A percentile compares a stretch with the other conserved stretches of the same genome.
Conservation (phyloP, 2,329 filamentous ascomycete genomes). For the Lanzia echinophila region DNA sequence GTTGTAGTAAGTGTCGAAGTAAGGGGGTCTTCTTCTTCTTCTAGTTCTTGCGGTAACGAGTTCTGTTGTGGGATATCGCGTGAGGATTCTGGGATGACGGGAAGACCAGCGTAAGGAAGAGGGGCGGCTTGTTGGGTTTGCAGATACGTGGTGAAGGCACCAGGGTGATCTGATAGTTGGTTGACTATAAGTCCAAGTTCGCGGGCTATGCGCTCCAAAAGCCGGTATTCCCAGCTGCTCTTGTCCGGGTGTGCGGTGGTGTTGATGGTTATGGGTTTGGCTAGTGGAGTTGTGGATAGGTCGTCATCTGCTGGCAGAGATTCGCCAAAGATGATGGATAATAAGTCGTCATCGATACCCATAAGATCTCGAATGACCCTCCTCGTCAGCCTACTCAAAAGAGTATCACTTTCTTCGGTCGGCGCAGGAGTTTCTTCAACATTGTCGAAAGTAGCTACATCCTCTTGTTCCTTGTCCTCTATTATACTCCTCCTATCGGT, state of each 20-base stretch:
- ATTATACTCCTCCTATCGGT: slow-evolving; percentile 35
- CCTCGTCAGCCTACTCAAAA: slow-evolving; percentile 76
- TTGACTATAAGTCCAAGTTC: slow-evolving; percentile 81
- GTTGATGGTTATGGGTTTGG: slow-evolving; percentile 10
- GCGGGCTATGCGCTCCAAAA: slow-evolving; percentile 77
- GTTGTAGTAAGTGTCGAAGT: slow-evolving; percentile 11
- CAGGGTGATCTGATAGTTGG: slow-evolving; percentile 78
- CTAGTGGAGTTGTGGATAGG: slow-evolving; percentile 25
- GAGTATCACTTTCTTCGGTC: slow-evolving; percentile 53
- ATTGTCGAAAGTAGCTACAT: slow-evolving; percentile 26
- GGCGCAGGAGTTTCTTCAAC: slow-evolving; percentile 26
- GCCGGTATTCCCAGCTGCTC: slow-evolving; percentile 63
- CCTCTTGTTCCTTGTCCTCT: slow-evolving; percentile 27
- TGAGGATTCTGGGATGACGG: slow-evolving; percentile 50
- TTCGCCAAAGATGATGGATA: slow-evolving; percentile 85
- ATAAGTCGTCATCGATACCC: slow-evolving; percentile 78
- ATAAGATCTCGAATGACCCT: slow-evolving; percentile 85
- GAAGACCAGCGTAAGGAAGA: slow-evolving; percentile 72
- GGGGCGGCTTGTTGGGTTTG: slow-evolving; percentile 56
- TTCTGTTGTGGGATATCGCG: background rate
- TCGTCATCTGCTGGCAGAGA: slow-evolving; percentile 48
- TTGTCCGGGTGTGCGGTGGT: slow-evolving; percentile 26
- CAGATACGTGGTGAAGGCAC: slow-evolving; percentile 78
- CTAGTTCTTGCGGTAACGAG: background rate
- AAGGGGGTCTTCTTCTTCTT: slow-evolving; percentile 20